phyloP scores from a whole-genome alignment of 192 early-diverging fungal species.

The Rhizophagus prolifer region DNA sequence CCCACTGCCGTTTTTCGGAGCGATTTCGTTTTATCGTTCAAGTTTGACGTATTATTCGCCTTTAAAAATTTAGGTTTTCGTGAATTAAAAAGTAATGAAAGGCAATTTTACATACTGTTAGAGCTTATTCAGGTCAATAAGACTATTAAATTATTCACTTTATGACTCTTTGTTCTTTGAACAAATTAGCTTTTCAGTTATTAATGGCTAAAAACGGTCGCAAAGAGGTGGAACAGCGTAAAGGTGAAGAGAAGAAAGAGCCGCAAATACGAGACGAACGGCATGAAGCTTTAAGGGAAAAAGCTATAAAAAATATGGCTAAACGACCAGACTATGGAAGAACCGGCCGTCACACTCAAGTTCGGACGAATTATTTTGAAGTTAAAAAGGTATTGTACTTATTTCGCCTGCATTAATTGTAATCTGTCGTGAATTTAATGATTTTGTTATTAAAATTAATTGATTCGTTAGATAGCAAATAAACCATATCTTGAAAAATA shows the following conservation, averaged over 20 bases:
- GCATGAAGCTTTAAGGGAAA: constrained; percentile 1
- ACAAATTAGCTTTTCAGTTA: not conserved
- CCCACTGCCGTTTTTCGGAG: too few species aligned
- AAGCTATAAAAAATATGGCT: constrained; percentile 17
- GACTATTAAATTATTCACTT: too few species aligned
- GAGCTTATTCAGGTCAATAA: too few species aligned
- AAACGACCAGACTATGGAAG: constrained; percentile 21
- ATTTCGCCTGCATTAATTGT: not conserved
- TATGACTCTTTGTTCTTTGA: too few species aligned
- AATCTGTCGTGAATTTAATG: not conserved
- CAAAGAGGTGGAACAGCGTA: not conserved
- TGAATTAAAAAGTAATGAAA: too few species aligned
- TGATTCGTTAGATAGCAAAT: not conserved
- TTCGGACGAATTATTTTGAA: constrained; percentile 28
- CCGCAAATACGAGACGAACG: not conserved
- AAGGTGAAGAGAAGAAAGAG: not conserved
- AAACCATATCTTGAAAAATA: constrained; percentile 11
- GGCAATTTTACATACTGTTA: too few species aligned
- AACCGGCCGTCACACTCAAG: not conserved
- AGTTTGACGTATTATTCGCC: too few species aligned
- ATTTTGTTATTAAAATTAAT: not conserved
- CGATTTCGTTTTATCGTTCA: too few species aligned
- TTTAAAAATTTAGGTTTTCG: too few species aligned
- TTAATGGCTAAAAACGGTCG: not conserved
- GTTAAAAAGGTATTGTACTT: not conserved